These are phyloP conservation scores for Exophiala viscosa DNA, from an alignment of 2,329 filamentous ascomycete genomes.

Conservation along the genomic window DNA sequence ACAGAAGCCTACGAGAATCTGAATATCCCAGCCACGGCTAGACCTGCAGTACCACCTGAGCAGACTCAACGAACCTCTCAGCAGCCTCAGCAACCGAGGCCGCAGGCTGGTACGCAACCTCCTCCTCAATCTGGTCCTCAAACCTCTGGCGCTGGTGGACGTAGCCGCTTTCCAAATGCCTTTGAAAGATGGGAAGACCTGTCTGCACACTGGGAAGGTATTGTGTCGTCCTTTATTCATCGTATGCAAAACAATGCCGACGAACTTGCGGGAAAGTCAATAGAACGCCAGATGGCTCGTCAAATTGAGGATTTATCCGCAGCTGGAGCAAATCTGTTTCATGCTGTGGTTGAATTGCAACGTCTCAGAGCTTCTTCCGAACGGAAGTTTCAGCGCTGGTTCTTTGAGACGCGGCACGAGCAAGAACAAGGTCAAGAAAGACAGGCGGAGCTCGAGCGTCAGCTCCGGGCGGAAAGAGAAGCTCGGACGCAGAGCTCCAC, in stretches of 20 bases:
- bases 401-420: conserved; percentile 88
- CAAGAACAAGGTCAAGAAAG: conserved; percentile 81
- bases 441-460: conserved; percentile 72
- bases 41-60: conserved; percentile 10
- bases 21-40: conserved; percentile 23
- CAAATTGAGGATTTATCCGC: conserved; percentile 97
- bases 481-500: conserved; percentile 60
- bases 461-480: conserved; percentile 70
- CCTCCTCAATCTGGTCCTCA: conserved; percentile 31
- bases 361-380: conserved; percentile 90
- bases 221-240: conserved; percentile 96
- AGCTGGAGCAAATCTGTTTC: conserved; percentile 93
- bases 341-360: conserved; percentile 94
- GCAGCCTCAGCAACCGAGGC: conserved; percentile 27
- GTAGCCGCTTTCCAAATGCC: conserved; percentile 68
- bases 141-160: conserved; percentile 19
- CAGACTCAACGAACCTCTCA: conserved; percentile 6
- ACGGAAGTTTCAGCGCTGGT: conserved; percentile 97
- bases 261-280: conserved; percentile 74
- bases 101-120: conserved; percentile 34
- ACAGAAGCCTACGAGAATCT: conserved; percentile 28
- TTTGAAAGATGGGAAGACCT: conserved; percentile 97
- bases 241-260: conserved; percentile 85
- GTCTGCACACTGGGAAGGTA: conserved; percentile 95
- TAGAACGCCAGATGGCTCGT: conserved; percentile 82